A percentile compares a stretch with the other conserved stretches of the same genome.
These are phyloP conservation scores for Pleurostoma richardsiae DNA, from an alignment of 2,329 filamentous ascomycete species.

Conservation along the genomic window DNA sequence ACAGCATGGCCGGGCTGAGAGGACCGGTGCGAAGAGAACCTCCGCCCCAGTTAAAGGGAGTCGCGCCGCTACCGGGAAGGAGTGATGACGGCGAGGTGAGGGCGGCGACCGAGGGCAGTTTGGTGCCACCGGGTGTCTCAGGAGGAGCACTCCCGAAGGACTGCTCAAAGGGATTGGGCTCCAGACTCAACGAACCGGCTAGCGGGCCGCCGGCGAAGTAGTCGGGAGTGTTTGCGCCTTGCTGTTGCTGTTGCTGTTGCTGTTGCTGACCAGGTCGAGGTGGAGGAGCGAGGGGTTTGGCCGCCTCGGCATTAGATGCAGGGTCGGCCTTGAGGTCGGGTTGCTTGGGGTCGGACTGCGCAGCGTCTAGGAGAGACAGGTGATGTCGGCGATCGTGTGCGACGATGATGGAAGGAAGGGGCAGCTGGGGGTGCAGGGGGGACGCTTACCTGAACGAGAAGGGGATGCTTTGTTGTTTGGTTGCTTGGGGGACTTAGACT, in stretches of 20 bases:
- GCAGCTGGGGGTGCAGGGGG: too few species aligned
- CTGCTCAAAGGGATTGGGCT: constrained; percentile 96
- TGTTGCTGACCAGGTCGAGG: constrained; percentile 53
- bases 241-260: constrained; percentile 20
- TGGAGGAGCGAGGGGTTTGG: constrained; percentile 65
- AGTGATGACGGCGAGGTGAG: constrained; percentile 87
- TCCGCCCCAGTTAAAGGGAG: constrained; percentile 72
- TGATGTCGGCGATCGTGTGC: constrained; percentile 6
- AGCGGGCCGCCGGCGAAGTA: constrained; percentile 56
- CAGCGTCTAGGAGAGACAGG: constrained; percentile 26
- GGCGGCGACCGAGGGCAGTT: constrained; percentile 84
- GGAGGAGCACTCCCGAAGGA: constrained; percentile 68
- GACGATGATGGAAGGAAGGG: background rate
- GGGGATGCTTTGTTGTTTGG: constrained; percentile 33
- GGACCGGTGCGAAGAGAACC: constrained; percentile 88
- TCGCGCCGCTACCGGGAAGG: constrained; percentile 66
- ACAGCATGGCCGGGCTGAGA: constrained; percentile 94
- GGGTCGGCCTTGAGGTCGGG: constrained; percentile 45
- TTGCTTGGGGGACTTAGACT: constrained; percentile 44
- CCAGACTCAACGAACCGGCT: constrained; percentile 59
- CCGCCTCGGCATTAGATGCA: constrained; percentile 49
- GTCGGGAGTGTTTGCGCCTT: constrained; percentile 50
- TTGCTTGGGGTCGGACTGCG: constrained; percentile 38
- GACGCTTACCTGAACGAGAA: too few species aligned
- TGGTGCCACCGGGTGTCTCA: constrained; percentile 77